Evolutionary conservation across 805 yeast genomes (phyloP), one percentile per base, ranked within the genome.

Genomic region (Spathaspora girioi): DNA sequence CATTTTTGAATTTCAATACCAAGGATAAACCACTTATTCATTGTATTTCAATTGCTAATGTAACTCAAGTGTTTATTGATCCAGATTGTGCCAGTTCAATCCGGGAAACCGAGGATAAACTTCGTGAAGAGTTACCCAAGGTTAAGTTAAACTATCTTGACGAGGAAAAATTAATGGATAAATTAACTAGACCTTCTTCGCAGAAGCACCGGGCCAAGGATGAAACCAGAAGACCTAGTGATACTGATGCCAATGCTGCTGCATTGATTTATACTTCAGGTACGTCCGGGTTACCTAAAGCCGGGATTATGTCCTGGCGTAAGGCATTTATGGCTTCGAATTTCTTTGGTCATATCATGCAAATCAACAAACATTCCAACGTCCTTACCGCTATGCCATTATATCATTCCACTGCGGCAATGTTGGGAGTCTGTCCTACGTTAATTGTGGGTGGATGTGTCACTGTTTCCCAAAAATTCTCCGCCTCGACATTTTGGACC

Each of bases 381-480:
- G 84, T 89, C 9, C 87, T 87, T 70, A 89, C 97, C 0, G 89
- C 97, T 1, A 92, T 92, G 98, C 98, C 98, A 1, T 73, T 93
- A 54, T 92, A 93, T 64, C 98, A 92, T 67, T 89, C 97, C 0
- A 92, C 97, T 0, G 97, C 97, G 3, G 87, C 97, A 0, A 78
- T 90, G 68, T 70, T 92, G 50, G 97, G 97, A 11, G 82, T 86
- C 5, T 76, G 92, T 61, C 91, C 96, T 0, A 75, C 85, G 0
- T 67, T 82, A 46, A 62, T 68, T 4, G 72, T 70, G 43, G 96
- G 96, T 47, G 94, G 87, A 0, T 81, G 91, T 56, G 81, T 87
- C 46, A 87, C 94, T 0, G 66, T 93, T 20, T 84, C 93, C 26
- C 84, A 84, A 56, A 89, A 87, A 66, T 92, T 93, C 66, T 87